Conservation (phyloP, 1,284 basidiomycete genomes). For the Sanghuangporus baumii region DNA sequence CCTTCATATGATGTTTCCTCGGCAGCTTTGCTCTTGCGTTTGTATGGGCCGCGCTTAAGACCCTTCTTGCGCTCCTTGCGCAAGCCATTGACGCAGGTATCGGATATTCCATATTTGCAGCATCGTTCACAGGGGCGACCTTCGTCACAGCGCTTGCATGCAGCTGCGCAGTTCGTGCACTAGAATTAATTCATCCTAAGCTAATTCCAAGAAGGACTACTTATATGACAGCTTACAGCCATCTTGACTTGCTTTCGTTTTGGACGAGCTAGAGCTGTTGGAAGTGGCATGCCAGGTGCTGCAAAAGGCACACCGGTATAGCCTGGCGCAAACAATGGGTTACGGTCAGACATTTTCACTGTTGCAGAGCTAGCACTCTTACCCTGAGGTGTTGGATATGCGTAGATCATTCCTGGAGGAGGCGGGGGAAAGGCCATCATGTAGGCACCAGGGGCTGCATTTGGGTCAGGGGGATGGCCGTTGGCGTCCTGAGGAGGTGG, state of each 20-base stretch:
- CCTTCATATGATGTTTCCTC: constrained; percentile 13
- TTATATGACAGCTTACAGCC: constrained; percentile 49
- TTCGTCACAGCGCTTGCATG: constrained; percentile 85
- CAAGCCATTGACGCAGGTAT: constrained; percentile 66
- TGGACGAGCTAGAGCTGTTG: constrained; percentile 29
- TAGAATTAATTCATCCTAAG: constrained; percentile 23
- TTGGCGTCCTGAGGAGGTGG: constrained; percentile 34
- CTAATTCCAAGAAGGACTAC: constrained; percentile 9
- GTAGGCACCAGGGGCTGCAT: constrained; percentile 39
- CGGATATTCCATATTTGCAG: constrained; percentile 70
- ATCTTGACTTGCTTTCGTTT: constrained; percentile 89
- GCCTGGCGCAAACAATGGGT: constrained; percentile 1
- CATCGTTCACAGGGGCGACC: constrained; percentile 75
- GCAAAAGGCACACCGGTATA: constrained; percentile 28
- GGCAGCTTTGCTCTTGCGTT: constrained; percentile 55
- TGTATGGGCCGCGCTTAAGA: constrained; percentile 82
- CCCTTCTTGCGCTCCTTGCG: constrained; percentile 84
- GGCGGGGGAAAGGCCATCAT: constrained; percentile 45
- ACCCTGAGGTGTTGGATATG: constrained; percentile 39
- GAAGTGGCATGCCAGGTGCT: constrained; percentile 37
- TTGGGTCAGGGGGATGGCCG: constrained; percentile 32
- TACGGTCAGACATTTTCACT: not conserved
- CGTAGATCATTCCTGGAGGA: constrained; percentile 59
- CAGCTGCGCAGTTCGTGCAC: constrained; percentile 82
- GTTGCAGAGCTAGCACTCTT: not conserved